Percentiles rank a stretch among this genome's conserved stretches.
These are phyloP conservation scores for Ogataea glucozyma DNA, from an alignment of 805 yeast genomes.

Conservation along the genomic window DNA sequence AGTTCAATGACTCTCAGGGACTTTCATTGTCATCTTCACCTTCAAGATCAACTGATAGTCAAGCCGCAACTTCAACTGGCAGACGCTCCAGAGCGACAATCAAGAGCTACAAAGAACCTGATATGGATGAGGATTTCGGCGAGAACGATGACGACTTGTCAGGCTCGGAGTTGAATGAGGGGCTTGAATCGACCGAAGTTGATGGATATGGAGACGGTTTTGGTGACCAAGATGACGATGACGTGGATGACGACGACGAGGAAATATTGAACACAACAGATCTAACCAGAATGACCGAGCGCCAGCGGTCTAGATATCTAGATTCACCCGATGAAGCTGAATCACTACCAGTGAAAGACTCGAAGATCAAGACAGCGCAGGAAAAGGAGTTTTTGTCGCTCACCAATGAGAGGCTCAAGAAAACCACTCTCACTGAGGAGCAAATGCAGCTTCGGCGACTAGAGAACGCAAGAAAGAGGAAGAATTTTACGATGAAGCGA, in stretches of 20 bases:
- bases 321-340: conserved; percentile 35
- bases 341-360: conserved; percentile 4
- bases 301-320: conserved; percentile 50
- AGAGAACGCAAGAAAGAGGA: conserved; percentile 85
- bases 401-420: conserved; percentile 44
- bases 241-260: conserved; percentile 40
- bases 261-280: conserved; percentile 44
- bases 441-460: conserved; percentile 79
- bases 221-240: conserved; percentile 14
- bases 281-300: conserved; percentile 51
- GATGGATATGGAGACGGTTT: conserved; percentile 19
- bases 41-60: conserved; percentile 4
- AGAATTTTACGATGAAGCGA: conserved; percentile 77
- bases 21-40: conserved; percentile 4
- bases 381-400: conserved; percentile 36
- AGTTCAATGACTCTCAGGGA: conserved; percentile 11
- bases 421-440: conserved; percentile 73
- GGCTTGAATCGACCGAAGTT: conserved; percentile 12
- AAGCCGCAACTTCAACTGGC: conserved; percentile 5
- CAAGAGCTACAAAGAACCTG: conserved; percentile 24
- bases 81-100: conserved; percentile 16
- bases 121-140: conserved; percentile 23
- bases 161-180: conserved; percentile 11
- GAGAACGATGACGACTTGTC: conserved; percentile 29
- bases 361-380: conserved; percentile 13